Conservation (phyloP, 768 basidiomycete genomes). For the Auricularia heimuer region DNA sequence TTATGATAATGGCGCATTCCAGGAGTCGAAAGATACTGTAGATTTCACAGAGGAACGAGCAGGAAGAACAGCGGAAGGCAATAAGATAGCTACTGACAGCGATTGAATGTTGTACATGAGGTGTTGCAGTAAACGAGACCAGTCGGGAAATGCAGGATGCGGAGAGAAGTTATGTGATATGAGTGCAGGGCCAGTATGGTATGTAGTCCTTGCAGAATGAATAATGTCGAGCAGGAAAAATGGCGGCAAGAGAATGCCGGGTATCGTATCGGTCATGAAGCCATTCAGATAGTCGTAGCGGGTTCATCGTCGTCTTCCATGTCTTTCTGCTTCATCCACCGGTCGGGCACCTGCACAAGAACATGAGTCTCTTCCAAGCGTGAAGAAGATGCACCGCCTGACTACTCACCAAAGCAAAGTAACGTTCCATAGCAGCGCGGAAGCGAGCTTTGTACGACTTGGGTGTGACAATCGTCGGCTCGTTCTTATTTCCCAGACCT, state of each 20-base stretch:
- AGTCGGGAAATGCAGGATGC: too few species aligned
- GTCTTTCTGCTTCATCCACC: conserved; percentile 71
- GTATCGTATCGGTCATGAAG: too few species aligned
- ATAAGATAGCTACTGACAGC: not conserved
- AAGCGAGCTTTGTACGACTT: conserved; percentile 88
- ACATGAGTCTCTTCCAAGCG: conserved; percentile 6
- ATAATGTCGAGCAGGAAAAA: too few species aligned
- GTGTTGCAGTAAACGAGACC: not conserved
- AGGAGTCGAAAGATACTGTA: too few species aligned
- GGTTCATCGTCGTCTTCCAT: not conserved
- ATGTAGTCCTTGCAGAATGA: too few species aligned
- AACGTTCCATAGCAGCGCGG: conserved; percentile 79
- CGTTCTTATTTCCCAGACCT: conserved; percentile 63
- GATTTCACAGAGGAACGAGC: too few species aligned
- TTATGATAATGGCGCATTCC: too few species aligned
- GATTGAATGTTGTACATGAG: not conserved
- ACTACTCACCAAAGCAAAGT: conserved; percentile 66
- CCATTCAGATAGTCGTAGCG: not conserved
- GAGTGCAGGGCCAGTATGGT: too few species aligned
- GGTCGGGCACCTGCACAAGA: conserved; percentile 59
- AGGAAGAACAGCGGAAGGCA: too few species aligned
- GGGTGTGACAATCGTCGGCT: conserved; percentile 94
- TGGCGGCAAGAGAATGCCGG: too few species aligned
- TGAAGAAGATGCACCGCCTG: not conserved
- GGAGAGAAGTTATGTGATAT: too few species aligned